Evolutionary conservation across 805 yeast species (phyloP).

Genomic region (Clavispora asparagi): DNA sequence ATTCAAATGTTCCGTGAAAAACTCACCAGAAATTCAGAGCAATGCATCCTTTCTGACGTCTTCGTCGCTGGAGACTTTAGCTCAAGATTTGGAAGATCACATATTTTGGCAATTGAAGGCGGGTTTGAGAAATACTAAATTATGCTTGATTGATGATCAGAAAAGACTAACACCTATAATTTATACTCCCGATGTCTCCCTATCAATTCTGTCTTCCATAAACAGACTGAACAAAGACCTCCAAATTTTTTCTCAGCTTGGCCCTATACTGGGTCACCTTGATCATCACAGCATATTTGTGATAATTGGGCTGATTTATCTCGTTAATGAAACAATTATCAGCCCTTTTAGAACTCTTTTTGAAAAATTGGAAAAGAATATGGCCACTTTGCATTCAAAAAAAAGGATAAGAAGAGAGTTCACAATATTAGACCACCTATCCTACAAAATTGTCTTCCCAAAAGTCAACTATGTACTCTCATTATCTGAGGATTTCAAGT

Average conservation of each 20-base stretch:
- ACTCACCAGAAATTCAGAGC: neutral
- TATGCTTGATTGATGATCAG: conserved; percentile 12
- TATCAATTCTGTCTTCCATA: conserved; percentile 5
- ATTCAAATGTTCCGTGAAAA: neutral
- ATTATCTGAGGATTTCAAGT: conserved; percentile 11
- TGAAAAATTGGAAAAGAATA: conserved; percentile 19
- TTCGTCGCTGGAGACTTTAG: conserved; percentile 26
- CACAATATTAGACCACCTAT: conserved; percentile 2
- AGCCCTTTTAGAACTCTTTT: conserved; percentile 23
- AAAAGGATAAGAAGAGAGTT: neutral
- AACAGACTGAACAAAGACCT: conserved; percentile 1
- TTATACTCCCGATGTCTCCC: conserved; percentile 18
- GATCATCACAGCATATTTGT: conserved; percentile 30
- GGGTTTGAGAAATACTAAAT: conserved; percentile 13
- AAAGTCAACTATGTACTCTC: conserved; percentile 9
- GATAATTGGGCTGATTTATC: conserved; percentile 28
- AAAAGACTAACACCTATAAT: conserved; percentile 13
- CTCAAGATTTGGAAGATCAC: conserved; percentile 8
- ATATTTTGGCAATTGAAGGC: conserved; percentile 21
- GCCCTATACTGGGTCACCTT: conserved; percentile 15
- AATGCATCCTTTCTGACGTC: conserved; percentile 3
- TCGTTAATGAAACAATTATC: conserved; percentile 25
- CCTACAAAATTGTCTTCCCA: conserved; percentile 2
- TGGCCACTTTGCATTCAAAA: conserved; percentile 5
- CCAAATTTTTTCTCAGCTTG: conserved; percentile 4